Conservation (phyloP, 352 stramenopile genomes). For the Nothophytophthora sp. region DNA sequence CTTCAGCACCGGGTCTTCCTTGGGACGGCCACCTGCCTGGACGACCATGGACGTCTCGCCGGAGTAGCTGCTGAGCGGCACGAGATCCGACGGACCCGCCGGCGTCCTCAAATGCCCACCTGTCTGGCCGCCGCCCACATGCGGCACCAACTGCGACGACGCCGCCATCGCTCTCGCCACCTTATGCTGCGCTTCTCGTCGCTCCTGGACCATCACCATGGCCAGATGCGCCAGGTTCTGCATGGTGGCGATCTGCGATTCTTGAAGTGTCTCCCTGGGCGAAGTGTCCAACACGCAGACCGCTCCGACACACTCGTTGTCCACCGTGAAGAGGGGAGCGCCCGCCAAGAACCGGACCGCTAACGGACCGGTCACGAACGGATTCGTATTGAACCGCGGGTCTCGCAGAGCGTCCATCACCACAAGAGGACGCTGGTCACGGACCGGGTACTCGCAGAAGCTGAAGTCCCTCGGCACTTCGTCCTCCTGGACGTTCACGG, state of each 20-base stretch:
- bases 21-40: slow-evolving; percentile 35
- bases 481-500: slow-evolving; percentile 73
- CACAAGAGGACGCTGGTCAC: slow-evolving; percentile 72
- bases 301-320: slow-evolving; percentile 75
- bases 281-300: slow-evolving; percentile 83
- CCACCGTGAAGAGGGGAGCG: slow-evolving; percentile 89
- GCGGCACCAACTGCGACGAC: slow-evolving; percentile 57
- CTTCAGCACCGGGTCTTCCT: slow-evolving; percentile 76
- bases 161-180: slow-evolving; percentile 35
- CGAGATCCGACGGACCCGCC: slow-evolving; percentile 65
- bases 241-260: slow-evolving; percentile 83
- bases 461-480: slow-evolving; percentile 85
- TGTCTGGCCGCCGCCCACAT: slow-evolving; percentile 21
- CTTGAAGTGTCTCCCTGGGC: slow-evolving; percentile 58
- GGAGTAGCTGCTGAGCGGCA: slow-evolving; percentile 64
- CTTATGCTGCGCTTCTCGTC: slow-evolving; percentile 67
- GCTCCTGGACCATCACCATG: slow-evolving; percentile 88
- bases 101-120: slow-evolving; percentile 12
- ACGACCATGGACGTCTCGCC: slow-evolving; percentile 57
- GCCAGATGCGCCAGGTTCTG: slow-evolving; percentile 82
- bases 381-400: slow-evolving; percentile 86
- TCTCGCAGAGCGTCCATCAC: slow-evolving; percentile 91
- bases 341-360: slow-evolving; percentile 94
- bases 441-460: slow-evolving; percentile 83
- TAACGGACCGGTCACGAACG: slow-evolving; percentile 89